Evolutionary conservation across 805 yeast species (phyloP).

Genomic region (Candida endomychidarum): DNA sequence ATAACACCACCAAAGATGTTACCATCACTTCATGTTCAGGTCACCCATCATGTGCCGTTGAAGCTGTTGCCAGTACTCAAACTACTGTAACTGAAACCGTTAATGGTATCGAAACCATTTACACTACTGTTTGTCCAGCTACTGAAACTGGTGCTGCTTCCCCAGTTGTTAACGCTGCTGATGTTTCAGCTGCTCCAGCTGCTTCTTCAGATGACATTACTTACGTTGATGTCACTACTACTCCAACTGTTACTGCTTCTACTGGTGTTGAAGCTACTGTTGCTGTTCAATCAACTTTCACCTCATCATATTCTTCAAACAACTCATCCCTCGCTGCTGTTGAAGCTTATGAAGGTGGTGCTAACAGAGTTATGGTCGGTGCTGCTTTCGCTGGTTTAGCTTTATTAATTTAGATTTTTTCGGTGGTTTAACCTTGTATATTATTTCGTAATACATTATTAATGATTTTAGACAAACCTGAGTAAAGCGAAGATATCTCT

Average conservation of each 20-base stretch:
- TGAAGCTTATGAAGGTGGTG: slow-evolving; percentile 31
- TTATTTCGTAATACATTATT: slow-evolving; percentile 1
- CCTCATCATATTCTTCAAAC: slow-evolving; percentile 26
- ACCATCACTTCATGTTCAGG: slow-evolving; percentile 43
- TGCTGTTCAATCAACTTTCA: slow-evolving; percentile 37
- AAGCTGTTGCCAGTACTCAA: slow-evolving; percentile 26
- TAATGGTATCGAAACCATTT: slow-evolving; percentile 31
- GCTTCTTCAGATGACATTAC: slow-evolving; percentile 16
- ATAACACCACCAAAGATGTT: slow-evolving; percentile 28
- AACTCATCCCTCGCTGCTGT: slow-evolving; percentile 24
- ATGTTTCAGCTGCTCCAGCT: slow-evolving; percentile 13
- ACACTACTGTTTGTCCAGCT: slow-evolving; percentile 39
- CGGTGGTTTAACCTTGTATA: slow-evolving; percentile 6
- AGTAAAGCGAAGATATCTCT: too few species aligned
- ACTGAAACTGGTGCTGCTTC: slow-evolving; percentile 19
- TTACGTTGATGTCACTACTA: slow-evolving; percentile 51
- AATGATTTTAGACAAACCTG: background rate
- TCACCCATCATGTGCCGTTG: slow-evolving; percentile 23
- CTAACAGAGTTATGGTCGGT: slow-evolving; percentile 29
- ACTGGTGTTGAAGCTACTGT: slow-evolving; percentile 47
- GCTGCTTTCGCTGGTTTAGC: slow-evolving; percentile 42
- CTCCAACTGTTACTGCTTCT: slow-evolving; percentile 49
- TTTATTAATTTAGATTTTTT: slow-evolving; percentile 29
- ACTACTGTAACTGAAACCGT: slow-evolving; percentile 35
- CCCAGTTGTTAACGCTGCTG: slow-evolving; percentile 12